Evolutionary conservation across 1,139 yeast genomes (phyloP), one percentile per base, ranked within the genome.

Genomic region (Candida glucosophila): DNA sequence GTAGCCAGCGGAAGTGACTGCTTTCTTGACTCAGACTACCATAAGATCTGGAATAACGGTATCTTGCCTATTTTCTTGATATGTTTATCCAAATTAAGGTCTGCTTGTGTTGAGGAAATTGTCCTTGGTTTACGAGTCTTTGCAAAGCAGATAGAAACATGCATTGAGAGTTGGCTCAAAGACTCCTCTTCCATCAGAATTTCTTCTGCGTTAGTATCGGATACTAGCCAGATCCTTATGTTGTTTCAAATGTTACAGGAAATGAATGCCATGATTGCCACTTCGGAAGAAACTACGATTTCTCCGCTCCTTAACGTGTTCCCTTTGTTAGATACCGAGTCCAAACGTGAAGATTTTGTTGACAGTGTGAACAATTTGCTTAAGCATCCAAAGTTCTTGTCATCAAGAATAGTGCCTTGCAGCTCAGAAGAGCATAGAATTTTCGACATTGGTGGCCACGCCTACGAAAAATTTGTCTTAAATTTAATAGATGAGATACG

Each of bases 321-420:
- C 24, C 77, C 80, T 1, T 86, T 85, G 0, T 50, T 79, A 24
- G 85, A 78, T 29, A 62, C 69, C 1, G 65, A 58, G 22, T 57
- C 63, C 13, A 78, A 73, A 31, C 58, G 80, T 34, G 68, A 63
- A 12, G 73, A 70, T 15, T 65, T 85, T 36, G 55, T 62, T 12
- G 72, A 66, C 25, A 68, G 77, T 12, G 52, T 85, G 35, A 75
- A 71, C 29, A 79, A 83, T 40, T 61, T 86, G 28, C 60, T 85
- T 34, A 77, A 88, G 22, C 96, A 88, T 50, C 95, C 95, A 10
- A 83, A 83, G 47, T 86, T 76, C 37, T 57, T 88, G 34, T 69
- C 81, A 5, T 71, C 92, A 5, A 59, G 92, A 33, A 64, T 82
- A 3, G 62, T 67, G 3, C 73, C 88, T 2, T 67, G 80, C 9